phyloP scores from a whole-genome alignment of 306 rosid species.

The Gleditsia sinensis region DNA sequence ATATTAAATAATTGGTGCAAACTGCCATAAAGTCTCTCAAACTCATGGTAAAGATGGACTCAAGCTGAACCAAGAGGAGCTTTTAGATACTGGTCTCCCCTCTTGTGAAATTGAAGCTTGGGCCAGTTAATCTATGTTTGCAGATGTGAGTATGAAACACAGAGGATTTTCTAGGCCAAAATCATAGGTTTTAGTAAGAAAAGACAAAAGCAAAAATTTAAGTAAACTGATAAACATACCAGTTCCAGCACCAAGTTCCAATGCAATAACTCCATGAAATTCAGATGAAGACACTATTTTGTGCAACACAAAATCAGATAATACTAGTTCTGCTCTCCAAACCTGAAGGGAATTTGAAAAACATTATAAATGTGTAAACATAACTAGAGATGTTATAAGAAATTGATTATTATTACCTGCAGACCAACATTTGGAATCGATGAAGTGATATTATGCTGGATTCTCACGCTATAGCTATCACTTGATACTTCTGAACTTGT shows the following conservation, averaged over 20 bases:
- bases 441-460: slow-evolving; percentile 84
- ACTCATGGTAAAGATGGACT: background rate
- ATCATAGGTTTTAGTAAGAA: background rate
- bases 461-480: slow-evolving; percentile 34
- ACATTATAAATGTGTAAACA: background rate
- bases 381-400: slow-evolving; percentile 5
- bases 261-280: slow-evolving; percentile 55
- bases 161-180: background rate
- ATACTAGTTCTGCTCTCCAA: slow-evolving; percentile 79
- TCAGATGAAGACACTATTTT: slow-evolving; percentile 63
- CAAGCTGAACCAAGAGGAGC: background rate
- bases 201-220: background rate
- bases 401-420: slow-evolving; percentile 58
- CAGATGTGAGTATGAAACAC: background rate
- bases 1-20: background rate
- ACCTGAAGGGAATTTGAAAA: slow-evolving; percentile 44
- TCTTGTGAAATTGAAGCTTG: background rate
- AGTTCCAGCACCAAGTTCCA: slow-evolving; percentile 95
- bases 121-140: no score
- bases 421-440: slow-evolving; percentile 85
- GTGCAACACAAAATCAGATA: slow-evolving; percentile 83
- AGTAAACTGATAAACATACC: slow-evolving; percentile 41
- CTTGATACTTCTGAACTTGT: slow-evolving; percentile 38
- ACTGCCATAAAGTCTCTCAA: background rate
- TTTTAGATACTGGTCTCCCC: background rate